A percentile compares a stretch with the other conserved stretches of the same genome.
phyloP scores from a whole-genome alignment of 805 yeast species.

The Starmerella vaccinii region DNA sequence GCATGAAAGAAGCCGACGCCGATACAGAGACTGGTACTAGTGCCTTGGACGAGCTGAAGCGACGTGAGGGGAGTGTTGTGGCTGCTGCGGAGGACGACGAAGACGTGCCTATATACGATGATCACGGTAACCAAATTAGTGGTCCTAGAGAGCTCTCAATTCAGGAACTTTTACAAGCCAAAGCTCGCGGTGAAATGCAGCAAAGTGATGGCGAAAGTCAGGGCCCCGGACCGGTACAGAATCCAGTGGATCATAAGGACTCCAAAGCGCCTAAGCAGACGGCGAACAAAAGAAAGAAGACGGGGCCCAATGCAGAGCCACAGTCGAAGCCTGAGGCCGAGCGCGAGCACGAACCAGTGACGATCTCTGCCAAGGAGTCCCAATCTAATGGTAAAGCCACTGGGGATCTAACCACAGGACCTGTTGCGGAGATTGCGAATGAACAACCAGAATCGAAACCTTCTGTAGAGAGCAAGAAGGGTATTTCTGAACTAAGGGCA shows the following conservation, averaged over 20 bases:
- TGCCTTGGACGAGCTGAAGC: slow-evolving; percentile 30
- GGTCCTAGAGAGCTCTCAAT: slow-evolving; percentile 24
- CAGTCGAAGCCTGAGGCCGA: neutral
- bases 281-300: neutral
- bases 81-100: slow-evolving; percentile 20
- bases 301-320: neutral
- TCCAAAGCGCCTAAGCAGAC: slow-evolving; percentile 1
- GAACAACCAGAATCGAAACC: neutral
- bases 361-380: no score
- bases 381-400: no score
- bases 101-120: slow-evolving; percentile 26
- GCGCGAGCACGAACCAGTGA: no score
- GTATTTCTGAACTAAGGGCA: slow-evolving; percentile 60
- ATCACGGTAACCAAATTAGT: slow-evolving; percentile 28
- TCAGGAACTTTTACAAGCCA: slow-evolving; percentile 18
- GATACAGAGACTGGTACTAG: slow-evolving; percentile 45
- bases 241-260: neutral
- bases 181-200: slow-evolving; percentile 8
- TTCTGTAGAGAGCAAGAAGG: slow-evolving; percentile 22
- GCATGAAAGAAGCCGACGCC: slow-evolving; percentile 58
- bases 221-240: slow-evolving; percentile 20
- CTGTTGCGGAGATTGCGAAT: neutral
- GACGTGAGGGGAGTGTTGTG: slow-evolving; percentile 22
- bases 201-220: slow-evolving; percentile 18
- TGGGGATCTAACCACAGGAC: no score